Conservation (phyloP, 139 green algal species). For the Ettlia oleoabundans region DNA sequence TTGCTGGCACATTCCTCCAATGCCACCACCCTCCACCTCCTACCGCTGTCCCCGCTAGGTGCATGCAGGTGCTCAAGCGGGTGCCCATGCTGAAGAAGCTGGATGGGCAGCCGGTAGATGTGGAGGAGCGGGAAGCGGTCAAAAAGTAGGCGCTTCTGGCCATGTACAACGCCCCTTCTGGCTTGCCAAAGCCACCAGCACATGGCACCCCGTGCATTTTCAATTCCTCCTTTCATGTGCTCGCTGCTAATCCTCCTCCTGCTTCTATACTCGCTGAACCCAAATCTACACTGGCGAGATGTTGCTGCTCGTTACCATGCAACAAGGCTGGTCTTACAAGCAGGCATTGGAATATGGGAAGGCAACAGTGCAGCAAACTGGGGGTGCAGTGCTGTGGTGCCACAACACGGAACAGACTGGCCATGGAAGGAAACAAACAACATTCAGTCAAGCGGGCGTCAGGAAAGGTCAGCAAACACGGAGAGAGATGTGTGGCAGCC, state of each 20-base stretch:
- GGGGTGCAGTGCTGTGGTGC: background rate
- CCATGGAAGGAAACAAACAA: background rate
- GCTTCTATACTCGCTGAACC: no score
- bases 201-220: no score
- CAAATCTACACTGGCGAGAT: no score
- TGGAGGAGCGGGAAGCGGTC: conserved; percentile 82
- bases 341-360: no score
- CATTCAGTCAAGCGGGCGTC: background rate
- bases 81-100: conserved; percentile 92
- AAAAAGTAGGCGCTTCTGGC: background rate
- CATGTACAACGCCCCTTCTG: background rate
- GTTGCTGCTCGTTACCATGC: no score
- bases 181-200: no score
- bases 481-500: no score
- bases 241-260: no score
- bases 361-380: background rate
- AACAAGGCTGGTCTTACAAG: no score
- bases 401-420: background rate
- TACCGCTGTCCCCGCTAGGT: no score
- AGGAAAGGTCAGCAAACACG: background rate
- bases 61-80: conserved; percentile 76
- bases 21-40: background rate
- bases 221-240: no score
- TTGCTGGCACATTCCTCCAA: background rate
- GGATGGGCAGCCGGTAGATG: conserved; percentile 87